Evolutionary conservation across 768 basidiomycete species (phyloP), one percentile per base, ranked within the genome.

Genomic region (Hericium rajendrae): DNA sequence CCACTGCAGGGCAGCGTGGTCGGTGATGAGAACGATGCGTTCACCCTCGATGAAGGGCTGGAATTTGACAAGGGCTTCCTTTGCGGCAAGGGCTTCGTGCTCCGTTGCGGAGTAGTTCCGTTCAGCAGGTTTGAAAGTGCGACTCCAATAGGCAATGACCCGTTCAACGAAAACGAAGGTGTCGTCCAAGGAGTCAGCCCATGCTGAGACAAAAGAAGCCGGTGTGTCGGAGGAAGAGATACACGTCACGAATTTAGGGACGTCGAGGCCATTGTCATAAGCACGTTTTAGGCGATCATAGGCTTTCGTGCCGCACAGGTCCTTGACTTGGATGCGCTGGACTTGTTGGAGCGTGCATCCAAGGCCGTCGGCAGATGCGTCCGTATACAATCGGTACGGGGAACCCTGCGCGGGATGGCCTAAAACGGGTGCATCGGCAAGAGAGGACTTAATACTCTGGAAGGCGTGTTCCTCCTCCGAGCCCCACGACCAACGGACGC

Each of bases 341-440:
- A 67, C 57, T 55, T 68, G 67, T 39, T 67, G 62, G 28, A 67
- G 48, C 4, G 55, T 51, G n/a, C 60, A 59, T 2, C 59, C 68
- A 1, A 69, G 46, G 4, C 54, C 68, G 0, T 57, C 46, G n/a
- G n/a, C n/a, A n/a, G 60, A 66, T 0, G 68, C 67, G 51, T 76
- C 72, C 0, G 72, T 68, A 48, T 75, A 75, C 0, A 76, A 53
- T 12, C 69, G 60, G 54, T 74, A 76, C 0, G 70, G 70, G 38
- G 24, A 22, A 0, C 70, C 68, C 9, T 57, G 57, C 0, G 65
- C 66, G 0, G 73, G 64, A 56, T 73, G 68, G 4, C 62, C 72
- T 26, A 66, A 38, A 2, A 76, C 64, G 0, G 73, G 74, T 0
- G 74, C 70, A n/a, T 59, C 58, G 6, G 60, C 56, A 0, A 75